Evolutionary conservation across 352 stramenopile genomes (phyloP).

Genomic region (Globisporangium nodosum): DNA sequence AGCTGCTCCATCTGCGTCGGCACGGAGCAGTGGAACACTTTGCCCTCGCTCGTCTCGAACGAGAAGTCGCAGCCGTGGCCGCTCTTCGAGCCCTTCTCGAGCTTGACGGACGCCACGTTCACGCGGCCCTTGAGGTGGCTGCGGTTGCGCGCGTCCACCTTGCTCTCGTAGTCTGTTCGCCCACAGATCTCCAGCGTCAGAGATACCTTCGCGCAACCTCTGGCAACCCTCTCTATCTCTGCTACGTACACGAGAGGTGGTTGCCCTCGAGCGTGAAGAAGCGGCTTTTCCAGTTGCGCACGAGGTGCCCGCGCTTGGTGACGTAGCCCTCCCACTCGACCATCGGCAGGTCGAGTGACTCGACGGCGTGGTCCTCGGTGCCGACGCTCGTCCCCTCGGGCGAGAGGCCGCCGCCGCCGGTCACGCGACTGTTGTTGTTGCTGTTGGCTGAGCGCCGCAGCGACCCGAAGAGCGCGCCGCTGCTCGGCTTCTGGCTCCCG

Average conservation of each 20-base stretch:
- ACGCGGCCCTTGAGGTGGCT: conserved; percentile 83
- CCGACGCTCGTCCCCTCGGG: conserved; percentile 11
- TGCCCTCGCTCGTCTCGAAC: conserved; percentile 81
- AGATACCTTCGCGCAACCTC: too few relatives aligned
- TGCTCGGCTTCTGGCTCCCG: conserved; percentile 35
- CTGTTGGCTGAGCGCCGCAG: conserved; percentile 43
- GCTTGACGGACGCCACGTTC: conserved; percentile 66
- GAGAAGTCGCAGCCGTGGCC: conserved; percentile 80
- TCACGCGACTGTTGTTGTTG: conserved; percentile 34
- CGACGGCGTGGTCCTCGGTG: conserved; percentile 51
- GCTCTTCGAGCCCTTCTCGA: conserved; percentile 76
- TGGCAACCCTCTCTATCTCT: neutral
- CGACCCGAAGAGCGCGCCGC: conserved; percentile 46
- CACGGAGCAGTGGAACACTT: conserved; percentile 78
- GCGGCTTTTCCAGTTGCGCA: conserved; percentile 85
- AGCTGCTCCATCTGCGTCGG: conserved; percentile 78
- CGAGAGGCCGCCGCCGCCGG: conserved; percentile 1
- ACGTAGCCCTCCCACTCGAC: conserved; percentile 89
- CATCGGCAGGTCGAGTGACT: conserved; percentile 81
- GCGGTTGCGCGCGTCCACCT: conserved; percentile 82
- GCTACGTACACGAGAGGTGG: conserved; percentile 63
- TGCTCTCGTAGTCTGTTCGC: conserved; percentile 76
- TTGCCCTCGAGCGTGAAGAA: conserved; percentile 88
- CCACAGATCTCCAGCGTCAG: too few relatives aligned
- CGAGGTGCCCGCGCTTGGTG: conserved; percentile 84